These are phyloP conservation scores for Solanum lignicaule DNA, from an alignment of 257 asterid genomes.

Conservation along the genomic window DNA sequence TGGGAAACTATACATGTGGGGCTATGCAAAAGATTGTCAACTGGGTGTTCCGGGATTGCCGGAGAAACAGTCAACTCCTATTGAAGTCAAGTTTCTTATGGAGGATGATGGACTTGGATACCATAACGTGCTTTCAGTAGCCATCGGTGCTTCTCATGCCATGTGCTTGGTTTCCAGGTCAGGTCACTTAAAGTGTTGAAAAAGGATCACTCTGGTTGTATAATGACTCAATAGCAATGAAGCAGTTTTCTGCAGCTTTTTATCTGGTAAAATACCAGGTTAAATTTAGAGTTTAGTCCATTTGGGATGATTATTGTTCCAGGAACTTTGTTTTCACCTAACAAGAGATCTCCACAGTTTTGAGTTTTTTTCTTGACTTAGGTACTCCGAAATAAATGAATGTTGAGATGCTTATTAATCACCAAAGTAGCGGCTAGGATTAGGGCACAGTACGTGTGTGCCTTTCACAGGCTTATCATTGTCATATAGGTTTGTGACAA, in stretches of 20 bases:
- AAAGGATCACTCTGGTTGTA: background rate
- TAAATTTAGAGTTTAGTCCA: background rate
- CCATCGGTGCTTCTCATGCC: constrained; percentile 91
- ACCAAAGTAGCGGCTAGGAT: background rate
- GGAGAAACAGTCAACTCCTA: constrained; percentile 57
- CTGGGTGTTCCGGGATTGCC: constrained; percentile 84
- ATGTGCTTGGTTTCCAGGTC: constrained; percentile 70
- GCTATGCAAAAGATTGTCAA: constrained; percentile 66
- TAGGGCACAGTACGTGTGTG: background rate
- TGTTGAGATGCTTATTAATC: background rate
- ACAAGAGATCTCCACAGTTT: background rate
- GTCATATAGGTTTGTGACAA: background rate
- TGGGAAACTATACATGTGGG: constrained; percentile 95
- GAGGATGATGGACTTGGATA: constrained; percentile 62
- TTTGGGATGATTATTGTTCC: background rate
- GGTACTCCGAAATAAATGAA: background rate
- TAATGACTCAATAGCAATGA: background rate
- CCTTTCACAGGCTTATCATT: background rate
- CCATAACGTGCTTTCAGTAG: constrained; percentile 50
- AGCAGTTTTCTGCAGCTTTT: background rate
- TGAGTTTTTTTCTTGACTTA: background rate
- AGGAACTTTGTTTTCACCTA: background rate
- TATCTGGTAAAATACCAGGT: background rate
- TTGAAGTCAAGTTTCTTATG: constrained; percentile 69
- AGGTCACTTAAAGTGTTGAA: background rate